These are phyloP conservation scores for Spathaspora sp. DNA, from an alignment of 805 yeast genomes.

Conservation along the genomic window DNA sequence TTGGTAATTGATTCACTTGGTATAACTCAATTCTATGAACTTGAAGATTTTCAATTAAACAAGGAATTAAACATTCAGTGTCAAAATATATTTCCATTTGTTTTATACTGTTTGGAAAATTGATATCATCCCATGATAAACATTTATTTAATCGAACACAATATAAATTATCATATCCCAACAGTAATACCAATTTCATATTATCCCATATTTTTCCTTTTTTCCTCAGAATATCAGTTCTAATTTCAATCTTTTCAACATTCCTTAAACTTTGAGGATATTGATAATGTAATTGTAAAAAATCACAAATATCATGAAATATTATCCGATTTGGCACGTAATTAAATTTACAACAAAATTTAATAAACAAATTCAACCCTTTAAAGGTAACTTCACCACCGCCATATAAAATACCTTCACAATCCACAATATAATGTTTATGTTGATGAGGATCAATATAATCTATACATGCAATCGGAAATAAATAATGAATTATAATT, in stretches of 20 bases:
- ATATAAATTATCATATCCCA: slow-evolving; percentile 1
- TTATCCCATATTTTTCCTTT: not conserved
- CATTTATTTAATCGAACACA: not conserved
- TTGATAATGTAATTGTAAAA: not conserved
- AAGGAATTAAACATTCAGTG: not conserved
- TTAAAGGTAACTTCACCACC: not conserved
- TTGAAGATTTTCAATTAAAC: not conserved
- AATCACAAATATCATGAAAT: not conserved
- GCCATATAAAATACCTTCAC: not conserved
- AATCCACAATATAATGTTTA: not conserved
- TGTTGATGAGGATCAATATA: not conserved
- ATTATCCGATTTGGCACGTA: not conserved
- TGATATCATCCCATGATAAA: not conserved
- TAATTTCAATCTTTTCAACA: not conserved
- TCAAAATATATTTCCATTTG: not conserved
- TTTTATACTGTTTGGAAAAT: not conserved
- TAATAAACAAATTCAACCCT: not conserved
- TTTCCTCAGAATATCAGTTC: not conserved
- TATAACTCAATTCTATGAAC: not conserved
- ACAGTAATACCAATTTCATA: not conserved
- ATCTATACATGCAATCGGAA: not conserved
- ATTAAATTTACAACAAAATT: not conserved
- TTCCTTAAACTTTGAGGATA: not conserved
- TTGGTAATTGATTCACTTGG: not conserved
- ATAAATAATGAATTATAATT: not conserved